These are phyloP conservation scores for Trichoderma brevicompactum DNA, from an alignment of 2,329 filamentous ascomycete genomes.

Conservation along the genomic window DNA sequence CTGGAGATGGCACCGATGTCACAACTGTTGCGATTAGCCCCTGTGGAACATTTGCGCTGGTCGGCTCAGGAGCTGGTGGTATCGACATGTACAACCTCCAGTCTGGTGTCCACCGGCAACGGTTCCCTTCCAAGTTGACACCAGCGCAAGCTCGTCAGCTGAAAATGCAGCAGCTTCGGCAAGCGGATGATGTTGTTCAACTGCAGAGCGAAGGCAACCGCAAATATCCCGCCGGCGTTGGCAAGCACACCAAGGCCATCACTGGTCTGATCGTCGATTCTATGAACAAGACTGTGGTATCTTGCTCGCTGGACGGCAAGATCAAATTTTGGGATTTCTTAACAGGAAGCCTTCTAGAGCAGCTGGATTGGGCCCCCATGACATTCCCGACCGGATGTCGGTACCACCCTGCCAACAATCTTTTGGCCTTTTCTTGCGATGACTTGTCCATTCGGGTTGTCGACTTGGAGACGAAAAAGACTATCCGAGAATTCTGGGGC, in stretches of 20 bases:
- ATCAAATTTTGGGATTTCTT: slow-evolving; percentile 97
- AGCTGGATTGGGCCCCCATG: slow-evolving; percentile 81
- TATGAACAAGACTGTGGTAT: slow-evolving; percentile 84
- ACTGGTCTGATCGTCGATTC: slow-evolving; percentile 87
- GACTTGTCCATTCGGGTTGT: slow-evolving; percentile 87
- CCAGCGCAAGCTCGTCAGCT: slow-evolving; percentile 78
- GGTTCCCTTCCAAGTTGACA: slow-evolving; percentile 80
- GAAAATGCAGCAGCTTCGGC: slow-evolving; percentile 65
- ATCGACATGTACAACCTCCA: slow-evolving; percentile 98
- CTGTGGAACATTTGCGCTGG: slow-evolving; percentile 90
- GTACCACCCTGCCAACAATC: slow-evolving; percentile 81
- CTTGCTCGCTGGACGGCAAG: slow-evolving; percentile 86
- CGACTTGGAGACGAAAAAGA: slow-evolving; percentile 86
- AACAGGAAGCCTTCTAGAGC: slow-evolving; percentile 76
- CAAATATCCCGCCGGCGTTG: slow-evolving; percentile 57
- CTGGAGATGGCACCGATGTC: slow-evolving; percentile 80
- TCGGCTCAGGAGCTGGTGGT: slow-evolving; percentile 81
- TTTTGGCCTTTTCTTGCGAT: slow-evolving; percentile 86
- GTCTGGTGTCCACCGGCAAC: slow-evolving; percentile 84
- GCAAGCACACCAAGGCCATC: slow-evolving; percentile 79
- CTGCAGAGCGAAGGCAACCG: slow-evolving; percentile 52
- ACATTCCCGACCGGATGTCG: slow-evolving; percentile 75
- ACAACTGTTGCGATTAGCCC: slow-evolving; percentile 85
- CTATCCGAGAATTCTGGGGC: slow-evolving; percentile 92
- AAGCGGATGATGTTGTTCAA: slow-evolving; percentile 61